Percentiles rank a stretch among this genome's conserved stretches.
Conservation (phyloP, 208 protist genomes). For the Trypanosoma conorhini region DNA sequence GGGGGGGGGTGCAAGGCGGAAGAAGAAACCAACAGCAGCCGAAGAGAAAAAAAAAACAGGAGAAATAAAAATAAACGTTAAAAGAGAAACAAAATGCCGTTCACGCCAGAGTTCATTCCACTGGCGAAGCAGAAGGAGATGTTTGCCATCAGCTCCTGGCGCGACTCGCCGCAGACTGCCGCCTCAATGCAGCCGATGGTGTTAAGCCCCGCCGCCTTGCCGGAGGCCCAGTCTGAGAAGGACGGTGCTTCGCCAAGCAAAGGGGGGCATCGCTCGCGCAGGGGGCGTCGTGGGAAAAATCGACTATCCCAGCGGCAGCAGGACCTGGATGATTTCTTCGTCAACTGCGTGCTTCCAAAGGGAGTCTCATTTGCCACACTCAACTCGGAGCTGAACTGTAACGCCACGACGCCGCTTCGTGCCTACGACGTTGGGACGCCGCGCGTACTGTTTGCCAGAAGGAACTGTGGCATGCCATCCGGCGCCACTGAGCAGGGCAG, state of each 20-base stretch:
- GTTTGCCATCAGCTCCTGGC: slow-evolving; percentile 71
- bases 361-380: slow-evolving; percentile 42
- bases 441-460: slow-evolving; percentile 38
- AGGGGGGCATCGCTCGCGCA: slow-evolving; percentile 14
- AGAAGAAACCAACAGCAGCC: too few species aligned
- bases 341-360: slow-evolving; percentile 50
- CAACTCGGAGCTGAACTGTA: slow-evolving; percentile 48
- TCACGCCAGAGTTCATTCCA: slow-evolving; percentile 75
- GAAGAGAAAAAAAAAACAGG: slow-evolving; percentile 3
- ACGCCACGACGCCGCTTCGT: slow-evolving; percentile 45
- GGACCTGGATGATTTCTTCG: slow-evolving; percentile 72
- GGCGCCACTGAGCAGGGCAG: background rate
- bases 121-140: slow-evolving; percentile 73
- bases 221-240: slow-evolving; percentile 18
- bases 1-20: background rate
- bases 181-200: slow-evolving; percentile 1
- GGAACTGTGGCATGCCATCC: background rate
- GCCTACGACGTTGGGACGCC: slow-evolving; percentile 54
- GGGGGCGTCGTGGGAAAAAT: slow-evolving; percentile 28
- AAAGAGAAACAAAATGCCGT: slow-evolving; percentile 39
- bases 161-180: slow-evolving; percentile 46
- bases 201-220: slow-evolving; percentile 17
- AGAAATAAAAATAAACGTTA: slow-evolving; percentile 10
- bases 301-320: slow-evolving; percentile 13
- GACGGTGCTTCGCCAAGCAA: slow-evolving; percentile 6